These are phyloP conservation scores for Astraeus odoratus DNA, from an alignment of 768 basidiomycete genomes.

Conservation along the genomic window DNA sequence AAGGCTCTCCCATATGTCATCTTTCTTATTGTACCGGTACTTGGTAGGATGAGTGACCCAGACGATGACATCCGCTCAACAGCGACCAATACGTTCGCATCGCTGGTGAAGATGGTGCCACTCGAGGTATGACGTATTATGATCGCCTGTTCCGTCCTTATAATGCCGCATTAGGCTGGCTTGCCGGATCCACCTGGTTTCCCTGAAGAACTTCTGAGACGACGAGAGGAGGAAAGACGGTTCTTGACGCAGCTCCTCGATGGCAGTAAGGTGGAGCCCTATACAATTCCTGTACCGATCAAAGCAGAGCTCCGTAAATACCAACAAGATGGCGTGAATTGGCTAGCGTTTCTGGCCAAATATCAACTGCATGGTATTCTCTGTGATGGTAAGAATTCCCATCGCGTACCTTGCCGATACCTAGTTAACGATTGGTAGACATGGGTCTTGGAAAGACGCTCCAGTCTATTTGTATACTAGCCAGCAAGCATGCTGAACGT, in stretches of 20 bases:
- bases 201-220: constrained; percentile 78
- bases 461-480: constrained; percentile 95
- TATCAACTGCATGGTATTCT: constrained; percentile 97
- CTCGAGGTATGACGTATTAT: constrained; percentile 59
- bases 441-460: constrained; percentile 99
- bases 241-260: constrained; percentile 93
- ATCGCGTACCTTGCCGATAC: constrained; percentile 12
- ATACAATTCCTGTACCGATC: constrained; percentile 77
- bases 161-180: constrained; percentile 60
- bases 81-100: constrained; percentile 96
- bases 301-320: constrained; percentile 95
- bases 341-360: constrained; percentile 96
- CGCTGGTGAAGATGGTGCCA: constrained; percentile 96
- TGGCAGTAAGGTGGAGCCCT: constrained; percentile 90
- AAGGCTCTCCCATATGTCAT: constrained; percentile 95
- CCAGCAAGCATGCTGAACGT: constrained; percentile 89
- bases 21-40: constrained; percentile 91
- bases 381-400: constrained; percentile 69
- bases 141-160: background rate
- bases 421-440: constrained; percentile 41
- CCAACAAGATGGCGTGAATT: constrained; percentile 97
- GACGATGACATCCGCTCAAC: constrained; percentile 89
- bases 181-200: constrained; percentile 95
- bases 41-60: constrained; percentile 95
- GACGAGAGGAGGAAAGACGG: constrained; percentile 80